Evolutionary conservation across 148 eudicot species (phyloP).

Genomic region (Fagopyrum tataricum): DNA sequence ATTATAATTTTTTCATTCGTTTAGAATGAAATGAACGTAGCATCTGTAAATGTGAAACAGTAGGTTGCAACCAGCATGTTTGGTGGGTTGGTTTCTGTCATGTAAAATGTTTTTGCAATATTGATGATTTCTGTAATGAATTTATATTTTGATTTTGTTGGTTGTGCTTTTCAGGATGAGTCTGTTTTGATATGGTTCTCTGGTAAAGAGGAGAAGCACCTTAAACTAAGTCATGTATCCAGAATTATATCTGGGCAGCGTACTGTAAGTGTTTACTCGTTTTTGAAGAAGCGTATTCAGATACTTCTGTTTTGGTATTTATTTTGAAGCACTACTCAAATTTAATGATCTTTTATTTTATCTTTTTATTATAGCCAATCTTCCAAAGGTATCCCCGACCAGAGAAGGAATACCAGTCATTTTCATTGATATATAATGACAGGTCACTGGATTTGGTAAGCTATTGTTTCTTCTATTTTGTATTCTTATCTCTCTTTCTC

Average conservation of each 20-base stretch:
- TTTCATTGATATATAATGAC: constrained; percentile 84
- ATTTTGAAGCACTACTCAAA: not conserved
- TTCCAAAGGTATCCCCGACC: constrained; percentile 97
- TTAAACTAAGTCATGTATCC: constrained; percentile 79
- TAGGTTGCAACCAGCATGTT: constrained; percentile 2
- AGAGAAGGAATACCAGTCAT: constrained; percentile 98
- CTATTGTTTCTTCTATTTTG: constrained; percentile 8
- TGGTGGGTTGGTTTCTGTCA: constrained; percentile 6
- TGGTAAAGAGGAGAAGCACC: constrained; percentile 91
- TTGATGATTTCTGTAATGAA: constrained; percentile 4
- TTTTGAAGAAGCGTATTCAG: not conserved
- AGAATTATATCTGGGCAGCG: constrained; percentile 97
- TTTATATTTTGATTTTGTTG: not conserved
- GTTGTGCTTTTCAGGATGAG: constrained; percentile 52
- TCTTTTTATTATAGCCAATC: constrained; percentile 50
- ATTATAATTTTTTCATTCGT: not conserved
- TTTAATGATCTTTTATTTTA: constrained; percentile 9
- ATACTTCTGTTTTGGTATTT: constrained; percentile 2
- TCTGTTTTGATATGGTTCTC: constrained; percentile 87
- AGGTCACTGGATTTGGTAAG: constrained; percentile 95
- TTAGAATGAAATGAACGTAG: not conserved
- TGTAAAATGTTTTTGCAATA: not conserved
- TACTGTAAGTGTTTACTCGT: constrained; percentile 48
- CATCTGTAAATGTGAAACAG: not conserved
- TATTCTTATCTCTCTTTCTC: constrained; percentile 2